Base-by-base conservation (phyloP, 768 basidiomycete species). In the Kwoniella shandongensis region DNA sequence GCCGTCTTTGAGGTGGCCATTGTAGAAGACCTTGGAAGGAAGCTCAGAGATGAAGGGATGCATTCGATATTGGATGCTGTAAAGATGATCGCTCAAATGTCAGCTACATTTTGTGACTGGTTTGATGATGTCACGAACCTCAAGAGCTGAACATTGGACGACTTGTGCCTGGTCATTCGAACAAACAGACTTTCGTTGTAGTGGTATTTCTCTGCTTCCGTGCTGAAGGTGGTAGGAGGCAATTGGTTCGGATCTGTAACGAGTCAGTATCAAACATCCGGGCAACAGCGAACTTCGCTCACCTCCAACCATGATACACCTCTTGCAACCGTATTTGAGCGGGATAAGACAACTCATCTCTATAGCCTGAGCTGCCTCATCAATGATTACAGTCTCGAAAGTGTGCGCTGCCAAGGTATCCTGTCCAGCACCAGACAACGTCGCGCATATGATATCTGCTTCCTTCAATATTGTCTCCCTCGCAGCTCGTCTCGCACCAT, bases 1-100 rank as follows among this genome's bases (percentile, higher is more conserved):
- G 0, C 96, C 96, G 73, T 99, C 91, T 41, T 83, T 78, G 10
- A 99, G 79, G 32, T 83, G 81, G 6, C 85, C 84, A 51, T 85
- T 79, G 72, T 99, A 99, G 78, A 99, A 99, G 1, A 91, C 77
- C 44, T 81, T 81, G 57, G 92, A 96, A 0, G 96, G 96, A 17
- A 99, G 82, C 48, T 80, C 80, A 61, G 91, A 94, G 71, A 98
- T 97, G 49, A 89, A 86, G 1, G 94, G 94, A 72, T 99, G 93
- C 96, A 99, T 99, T 63, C 96, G 93, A 73, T 99, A 99, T 78
- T 99, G 96, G 39, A 99, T 98, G 66, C 94, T 97, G 57, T 57
- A 26, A 22, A n/a, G 23, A 0, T n/a, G 13, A 12, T n/a, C 26
- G 20, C 18, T 22, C 11, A 41, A 1, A 44, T 0, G 32, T 26